Base-by-base conservation (phyloP, 805 yeast genomes). In the Cyberlindnera lachancei region DNA sequence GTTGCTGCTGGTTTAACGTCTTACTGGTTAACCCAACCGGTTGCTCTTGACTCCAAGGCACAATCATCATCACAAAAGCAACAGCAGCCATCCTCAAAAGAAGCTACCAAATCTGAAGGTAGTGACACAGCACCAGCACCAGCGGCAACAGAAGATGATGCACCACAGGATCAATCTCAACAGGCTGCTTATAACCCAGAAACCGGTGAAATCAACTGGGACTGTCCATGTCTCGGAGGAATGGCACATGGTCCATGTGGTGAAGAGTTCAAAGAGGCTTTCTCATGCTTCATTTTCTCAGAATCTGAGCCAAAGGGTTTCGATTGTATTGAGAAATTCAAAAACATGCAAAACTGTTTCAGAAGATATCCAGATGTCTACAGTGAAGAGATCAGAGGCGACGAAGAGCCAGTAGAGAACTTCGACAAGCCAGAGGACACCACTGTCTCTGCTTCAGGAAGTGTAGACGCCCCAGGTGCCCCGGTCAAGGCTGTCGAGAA, bases 161-260 rank as follows among this genome's bases (percentile, higher is more conserved):
- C n/a, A n/a, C n/a, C n/a, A n/a, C n/a, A n/a, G n/a, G n/a, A n/a
- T n/a, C n/a, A n/a, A n/a, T n/a, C n/a, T 15, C 64, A 58, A 40
- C 61, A 66, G 39, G 82, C 86, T 23, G 96, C 97, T 4, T 90
- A 75, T 61, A 75, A 90, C 63, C 96, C 96, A 19, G 95, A 84
- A 51, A 92, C 98, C 3, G 98, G 98, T 19, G 97, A 90, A 57
- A 92, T 92, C 62, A 90, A 92, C 73, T 92, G 98, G 98, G 97
- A 92, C 55, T 92, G 98, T 59, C 97, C 98, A n/a, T 90, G 97
- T 60, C 67, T 92, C 30, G 98, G 97, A 21, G 98, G 98, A 25
- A 86, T 92, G 96, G 97, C 98, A 20, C 70, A 88, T 44, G 98
- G 98, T 0, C 97, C 98, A 35, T 92, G 98, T 64, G 98, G 98